Conservation (phyloP, 176 grass and related monocot species). For the Thalia dealbata region DNA sequence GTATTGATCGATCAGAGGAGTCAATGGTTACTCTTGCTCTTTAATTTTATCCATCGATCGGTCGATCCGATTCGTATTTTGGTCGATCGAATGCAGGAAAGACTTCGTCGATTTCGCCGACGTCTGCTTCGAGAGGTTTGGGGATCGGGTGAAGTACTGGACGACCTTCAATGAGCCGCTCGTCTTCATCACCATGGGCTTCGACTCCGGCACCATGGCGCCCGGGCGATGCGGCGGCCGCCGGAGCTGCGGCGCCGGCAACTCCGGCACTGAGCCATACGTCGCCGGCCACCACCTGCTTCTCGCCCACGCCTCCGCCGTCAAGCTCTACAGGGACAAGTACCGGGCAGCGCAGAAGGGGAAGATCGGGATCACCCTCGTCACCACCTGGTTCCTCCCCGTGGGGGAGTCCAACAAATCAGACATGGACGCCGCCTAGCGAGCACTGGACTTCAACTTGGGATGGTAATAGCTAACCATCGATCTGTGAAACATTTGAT, state of each 20-base stretch:
- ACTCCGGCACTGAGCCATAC: slow-evolving; percentile 55
- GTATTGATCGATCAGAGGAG: neutral
- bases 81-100: slow-evolving; percentile 22
- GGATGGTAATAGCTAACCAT: slow-evolving; percentile 75
- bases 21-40: too few species aligned
- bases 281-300: slow-evolving; percentile 36
- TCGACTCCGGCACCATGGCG: too few species aligned
- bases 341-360: slow-evolving; percentile 73
- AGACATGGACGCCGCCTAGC: slow-evolving; percentile 28
- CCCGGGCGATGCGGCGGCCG: too few species aligned
- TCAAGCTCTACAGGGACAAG: slow-evolving; percentile 31
- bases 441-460: slow-evolving; percentile 58
- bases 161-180: slow-evolving; percentile 50
- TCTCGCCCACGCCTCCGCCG: slow-evolving; percentile 42
- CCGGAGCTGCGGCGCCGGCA: slow-evolving; percentile 7
- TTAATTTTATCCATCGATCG: neutral
- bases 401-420: slow-evolving; percentile 10
- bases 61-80: too few species aligned
- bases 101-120: slow-evolving; percentile 36
- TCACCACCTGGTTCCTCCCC: slow-evolving; percentile 51
- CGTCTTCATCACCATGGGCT: neutral
- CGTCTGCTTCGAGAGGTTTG: slow-evolving; percentile 54
- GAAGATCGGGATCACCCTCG: slow-evolving; percentile 40
- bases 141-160: slow-evolving; percentile 74
- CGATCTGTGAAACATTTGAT: too few species aligned